Base-by-base conservation (phyloP, 2,329 filamentous ascomycete species). In the Sporothrix euskadiensis region DNA sequence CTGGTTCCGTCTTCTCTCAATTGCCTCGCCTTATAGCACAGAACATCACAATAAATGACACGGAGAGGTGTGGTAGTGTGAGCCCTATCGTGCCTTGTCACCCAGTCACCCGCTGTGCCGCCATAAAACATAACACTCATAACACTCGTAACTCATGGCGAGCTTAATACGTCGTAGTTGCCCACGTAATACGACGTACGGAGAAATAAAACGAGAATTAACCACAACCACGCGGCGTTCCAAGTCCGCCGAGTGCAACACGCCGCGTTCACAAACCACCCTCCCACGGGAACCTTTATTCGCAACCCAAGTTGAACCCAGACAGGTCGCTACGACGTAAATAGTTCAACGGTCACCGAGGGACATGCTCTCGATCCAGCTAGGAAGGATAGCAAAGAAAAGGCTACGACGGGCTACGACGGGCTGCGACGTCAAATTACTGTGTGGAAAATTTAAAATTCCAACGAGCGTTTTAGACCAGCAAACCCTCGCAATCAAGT, bases 401-500 rank as follows among this genome's bases (percentile, higher is more conserved):
- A 56, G 2, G n/a, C n/a, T 22, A 56, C 52, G 52, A 56, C 14
- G n/a, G 52, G 52, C 47, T 52, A 35, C 35, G 35, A 35, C 35
- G 35, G 35, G 47, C 30, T 22, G 12, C 32, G 19, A 41, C 32
- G 26, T 41, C 32, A 41, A 41, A 63, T 32, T 22, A 63, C 35
- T 35, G 5, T 8, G 35, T 35, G 8, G 32, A 63, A 22, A 63
- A 22, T 61, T 32, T 22, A 35, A 61, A 61, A 61, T 22, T 41
- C 57, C 41, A 63, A 63, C 57, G 57, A 61, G 57, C 57, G 19
- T 41, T 41, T 63, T 63, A 63, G 57, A 19, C 57, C 35, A 19
- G 57, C 14, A 41, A 63, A 63, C 57, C 32, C 35, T 41, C 41
- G 57, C 35, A n/a, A 5, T 19, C 26, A 32, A 61, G 57, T 32